These are phyloP conservation scores for Diospyros lotus DNA, from an alignment of 148 eudicot genomes.

Conservation along the genomic window DNA sequence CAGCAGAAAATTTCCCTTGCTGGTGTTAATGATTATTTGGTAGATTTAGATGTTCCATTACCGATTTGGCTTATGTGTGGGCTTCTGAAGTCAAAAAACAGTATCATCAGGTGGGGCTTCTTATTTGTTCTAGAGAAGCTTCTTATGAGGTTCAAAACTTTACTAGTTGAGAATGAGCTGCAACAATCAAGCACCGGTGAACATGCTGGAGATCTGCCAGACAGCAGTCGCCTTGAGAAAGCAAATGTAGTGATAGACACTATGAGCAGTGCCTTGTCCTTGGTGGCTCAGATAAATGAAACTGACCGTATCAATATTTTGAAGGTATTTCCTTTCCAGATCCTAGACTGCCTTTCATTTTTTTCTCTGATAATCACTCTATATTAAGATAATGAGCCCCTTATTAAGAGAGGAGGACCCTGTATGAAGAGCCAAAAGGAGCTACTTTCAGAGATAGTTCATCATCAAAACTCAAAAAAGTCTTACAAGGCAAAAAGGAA, in stretches of 20 bases:
- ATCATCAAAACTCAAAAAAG: too few relatives aligned
- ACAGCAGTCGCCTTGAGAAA: constrained; percentile 58
- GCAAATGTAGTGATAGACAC: constrained; percentile 92
- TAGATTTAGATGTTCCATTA: constrained; percentile 57
- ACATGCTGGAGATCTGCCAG: constrained; percentile 23
- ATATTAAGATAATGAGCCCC: too few relatives aligned
- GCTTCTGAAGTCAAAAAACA: constrained; percentile 80
- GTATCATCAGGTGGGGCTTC: constrained; percentile 81
- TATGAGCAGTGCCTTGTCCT: constrained; percentile 82
- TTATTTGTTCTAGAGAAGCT: constrained; percentile 84
- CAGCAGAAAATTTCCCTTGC: constrained; percentile 63
- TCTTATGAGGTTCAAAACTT: constrained; percentile 89
- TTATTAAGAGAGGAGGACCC: too few relatives aligned
- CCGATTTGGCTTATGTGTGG: constrained; percentile 96
- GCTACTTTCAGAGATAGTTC: too few relatives aligned
- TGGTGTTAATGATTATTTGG: constrained; percentile 69
- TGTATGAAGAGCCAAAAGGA: too few relatives aligned
- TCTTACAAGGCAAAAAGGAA: too few relatives aligned
- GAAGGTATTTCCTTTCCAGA: constrained; percentile 48
- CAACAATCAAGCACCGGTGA: constrained; percentile 38
- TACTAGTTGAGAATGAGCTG: constrained; percentile 72
- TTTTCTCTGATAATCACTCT: too few relatives aligned
- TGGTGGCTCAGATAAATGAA: constrained; percentile 91
- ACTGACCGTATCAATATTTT: constrained; percentile 91
- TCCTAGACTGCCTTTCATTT: neutral